Conservation (phyloP, 305 asterid species). For the Fraxinus albicans region DNA sequence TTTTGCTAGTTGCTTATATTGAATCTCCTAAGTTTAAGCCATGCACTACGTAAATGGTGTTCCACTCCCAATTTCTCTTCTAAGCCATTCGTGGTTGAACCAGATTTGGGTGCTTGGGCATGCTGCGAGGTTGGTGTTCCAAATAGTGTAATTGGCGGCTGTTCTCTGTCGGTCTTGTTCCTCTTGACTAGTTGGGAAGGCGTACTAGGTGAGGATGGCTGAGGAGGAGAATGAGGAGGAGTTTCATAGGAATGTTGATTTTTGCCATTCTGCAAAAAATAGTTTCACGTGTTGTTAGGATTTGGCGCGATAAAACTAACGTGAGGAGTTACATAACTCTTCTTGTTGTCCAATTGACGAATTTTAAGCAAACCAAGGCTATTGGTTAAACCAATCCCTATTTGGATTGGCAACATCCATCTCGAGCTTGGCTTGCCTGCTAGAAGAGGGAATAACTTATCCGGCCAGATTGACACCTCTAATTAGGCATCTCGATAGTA, state of each 20-base stretch:
- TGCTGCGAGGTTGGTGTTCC: neutral
- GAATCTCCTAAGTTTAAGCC: slow-evolving; percentile 2
- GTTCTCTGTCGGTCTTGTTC: neutral
- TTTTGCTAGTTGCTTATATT: neutral
- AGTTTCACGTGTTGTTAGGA: neutral
- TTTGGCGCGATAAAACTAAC: neutral
- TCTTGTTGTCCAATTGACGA: neutral
- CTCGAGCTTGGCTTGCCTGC: neutral
- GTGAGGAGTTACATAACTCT: neutral
- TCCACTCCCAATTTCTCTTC: neutral
- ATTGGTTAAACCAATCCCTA: neutral
- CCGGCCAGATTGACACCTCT: neutral
- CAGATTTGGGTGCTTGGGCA: neutral
- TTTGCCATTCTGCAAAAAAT: slow-evolving; percentile 20
- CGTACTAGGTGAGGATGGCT: slow-evolving; percentile 28
- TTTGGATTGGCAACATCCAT: neutral
- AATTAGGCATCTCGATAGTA: neutral
- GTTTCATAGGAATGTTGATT: slow-evolving; percentile 3
- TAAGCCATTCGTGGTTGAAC: neutral
- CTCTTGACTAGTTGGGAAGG: slow-evolving; percentile 29
- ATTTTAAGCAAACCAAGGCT: neutral
- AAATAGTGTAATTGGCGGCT: neutral
- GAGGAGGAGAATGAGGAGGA: neutral
- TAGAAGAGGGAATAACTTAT: neutral
- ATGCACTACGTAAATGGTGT: neutral